These are phyloP conservation scores for Phaeosphaeriaceae sp. DNA, from an alignment of 2,329 filamentous ascomycete species.

Conservation along the genomic window DNA sequence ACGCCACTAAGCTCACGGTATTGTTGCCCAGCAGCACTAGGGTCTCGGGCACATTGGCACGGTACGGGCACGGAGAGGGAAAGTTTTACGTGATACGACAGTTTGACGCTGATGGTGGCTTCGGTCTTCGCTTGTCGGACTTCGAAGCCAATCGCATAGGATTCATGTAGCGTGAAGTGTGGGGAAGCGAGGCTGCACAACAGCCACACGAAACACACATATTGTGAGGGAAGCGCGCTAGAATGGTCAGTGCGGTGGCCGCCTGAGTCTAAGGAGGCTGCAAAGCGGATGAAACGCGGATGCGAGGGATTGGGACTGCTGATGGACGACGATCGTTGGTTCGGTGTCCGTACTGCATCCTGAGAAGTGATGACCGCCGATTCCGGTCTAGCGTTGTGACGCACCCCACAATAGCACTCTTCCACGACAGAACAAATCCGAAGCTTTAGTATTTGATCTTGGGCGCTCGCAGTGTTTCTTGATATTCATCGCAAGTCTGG, in stretches of 20 bases:
- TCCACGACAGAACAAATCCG: background rate
- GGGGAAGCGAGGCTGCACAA: background rate
- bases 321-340: background rate
- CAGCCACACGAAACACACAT: background rate
- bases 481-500: background rate
- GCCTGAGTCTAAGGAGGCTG: background rate
- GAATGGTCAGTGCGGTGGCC: background rate
- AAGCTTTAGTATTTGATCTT: background rate
- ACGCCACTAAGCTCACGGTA: background rate
- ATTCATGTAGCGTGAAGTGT: background rate
- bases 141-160: background rate
- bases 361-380: background rate
- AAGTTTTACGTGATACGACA: background rate
- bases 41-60: background rate
- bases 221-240: background rate
- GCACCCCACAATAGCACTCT: background rate
- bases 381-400: background rate
- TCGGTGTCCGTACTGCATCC: background rate
- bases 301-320: background rate
- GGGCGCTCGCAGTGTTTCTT: background rate
- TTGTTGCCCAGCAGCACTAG: background rate
- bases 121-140: slow-evolving; percentile 3
- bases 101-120: background rate
- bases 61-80: background rate
- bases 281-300: background rate